Base-by-base conservation (phyloP, 2,329 filamentous ascomycete genomes). In the Fusarium oligoseptatum region DNA sequence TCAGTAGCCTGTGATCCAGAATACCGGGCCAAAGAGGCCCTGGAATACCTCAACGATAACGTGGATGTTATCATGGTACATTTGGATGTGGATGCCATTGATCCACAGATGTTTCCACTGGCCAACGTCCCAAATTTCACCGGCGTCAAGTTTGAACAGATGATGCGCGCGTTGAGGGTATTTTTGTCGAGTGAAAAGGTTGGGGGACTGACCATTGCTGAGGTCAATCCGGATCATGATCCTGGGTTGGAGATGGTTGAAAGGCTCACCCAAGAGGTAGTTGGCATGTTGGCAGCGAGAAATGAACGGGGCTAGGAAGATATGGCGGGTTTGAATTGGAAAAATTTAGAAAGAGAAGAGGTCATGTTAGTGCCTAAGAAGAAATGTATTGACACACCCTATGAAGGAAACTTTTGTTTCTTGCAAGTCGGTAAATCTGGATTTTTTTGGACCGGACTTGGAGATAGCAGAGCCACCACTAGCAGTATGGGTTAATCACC, bases 11-110 rank as follows among this genome's bases (percentile, higher is more conserved):
- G 55, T 2, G 64, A 67, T 5, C 70, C 75, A 7, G 72, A 72
- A 58, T 48, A 70, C 1, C 58, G 64, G 0, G 70, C 75, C 3
- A 67, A 7, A 34, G 65, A 77, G 60, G 57, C 72, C 6, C 63
- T 77, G 2, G 20, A 64, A 32, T 68, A 76, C 58, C 58, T 77
- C 1, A 34, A 76, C 8, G 58, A 58, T 0, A 70, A 50, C 2
- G 75, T 77, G 3, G 75, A 77, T 41, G 11, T 76, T 14, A 76
- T 77, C 2, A 61, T 77, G 72, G 70, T 77, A 17, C 75, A 77
- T 52, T 22, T 77, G 7, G 72, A 77, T 12, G 66, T 77, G n/a
- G 75, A 77, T 20, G 68, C 72, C 1, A 78, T 77, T 36, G 76
- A 77, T 24, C 66, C 72, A 7, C 52, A 45, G 10, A 67, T 50